Conservation (phyloP, 805 yeast genomes). For the Yarrowia osloensis region DNA sequence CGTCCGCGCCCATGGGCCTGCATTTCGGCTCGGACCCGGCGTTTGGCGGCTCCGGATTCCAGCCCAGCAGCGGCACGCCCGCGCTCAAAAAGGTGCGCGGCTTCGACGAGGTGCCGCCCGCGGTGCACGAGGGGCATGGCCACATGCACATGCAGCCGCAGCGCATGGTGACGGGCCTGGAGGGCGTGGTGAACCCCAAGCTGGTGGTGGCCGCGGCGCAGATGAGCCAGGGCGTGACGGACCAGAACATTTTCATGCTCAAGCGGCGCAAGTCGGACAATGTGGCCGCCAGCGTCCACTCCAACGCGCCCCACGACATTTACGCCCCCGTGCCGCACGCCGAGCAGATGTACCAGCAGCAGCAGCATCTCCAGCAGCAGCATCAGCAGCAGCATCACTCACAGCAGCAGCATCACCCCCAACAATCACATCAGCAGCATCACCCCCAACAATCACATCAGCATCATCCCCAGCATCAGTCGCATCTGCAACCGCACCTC, state of each 20-base stretch:
- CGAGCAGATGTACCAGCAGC: conserved; percentile 24
- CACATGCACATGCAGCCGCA: conserved; percentile 28
- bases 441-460: conserved; percentile 7
- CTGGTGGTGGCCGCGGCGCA: conserved; percentile 16
- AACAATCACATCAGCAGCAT: neutral
- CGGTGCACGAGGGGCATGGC: conserved; percentile 17
- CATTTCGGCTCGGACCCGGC: conserved; percentile 30
- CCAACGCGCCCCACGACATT: conserved; percentile 12
- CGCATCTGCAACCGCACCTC: conserved; percentile 1
- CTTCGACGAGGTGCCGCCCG: conserved; percentile 14
- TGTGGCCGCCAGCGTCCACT: neutral
- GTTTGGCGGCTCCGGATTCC: conserved; percentile 27
- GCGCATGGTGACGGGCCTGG: conserved; percentile 17
- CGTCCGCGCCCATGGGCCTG: conserved; percentile 25
- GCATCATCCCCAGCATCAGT: conserved; percentile 4
- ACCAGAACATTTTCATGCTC: conserved; percentile 6
- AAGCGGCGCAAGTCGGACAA: conserved; percentile 27
- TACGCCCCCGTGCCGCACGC: conserved; percentile 17
- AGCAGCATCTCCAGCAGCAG: conserved; percentile 9
- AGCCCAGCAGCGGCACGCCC: conserved; percentile 16
- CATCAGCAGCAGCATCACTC: conserved; percentile 14
- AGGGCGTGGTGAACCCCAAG: conserved; percentile 28
- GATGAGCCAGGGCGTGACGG: conserved; percentile 22
- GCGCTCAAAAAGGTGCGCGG: conserved; percentile 14
- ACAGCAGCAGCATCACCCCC: neutral